phyloP scores from a whole-genome alignment of 306 rosid genomes.

The Lathyrus oleraceus region DNA sequence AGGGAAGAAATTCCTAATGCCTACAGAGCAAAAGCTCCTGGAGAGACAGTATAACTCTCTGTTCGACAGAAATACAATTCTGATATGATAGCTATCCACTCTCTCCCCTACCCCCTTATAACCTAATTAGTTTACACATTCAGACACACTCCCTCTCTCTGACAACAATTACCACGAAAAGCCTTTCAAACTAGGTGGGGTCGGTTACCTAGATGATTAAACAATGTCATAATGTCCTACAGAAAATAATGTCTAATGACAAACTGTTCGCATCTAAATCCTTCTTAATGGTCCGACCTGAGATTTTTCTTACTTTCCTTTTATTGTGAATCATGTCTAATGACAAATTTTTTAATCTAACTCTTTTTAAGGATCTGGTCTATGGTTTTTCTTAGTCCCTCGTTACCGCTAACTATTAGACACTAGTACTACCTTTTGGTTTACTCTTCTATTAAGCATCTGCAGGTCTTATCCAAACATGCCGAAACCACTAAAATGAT shows the following conservation, averaged over 20 bases:
- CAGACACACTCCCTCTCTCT: too few relatives aligned
- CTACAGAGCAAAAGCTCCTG: too few relatives aligned
- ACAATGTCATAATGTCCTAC: not conserved
- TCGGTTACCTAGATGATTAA: not conserved
- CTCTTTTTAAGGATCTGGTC: not conserved
- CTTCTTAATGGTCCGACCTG: not conserved
- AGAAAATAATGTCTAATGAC: not conserved
- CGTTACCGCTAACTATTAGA: not conserved
- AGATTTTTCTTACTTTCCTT: not conserved
- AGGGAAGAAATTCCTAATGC: too few relatives aligned
- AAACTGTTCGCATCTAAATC: not conserved
- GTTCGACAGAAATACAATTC: too few relatives aligned
- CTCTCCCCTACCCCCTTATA: too few relatives aligned
- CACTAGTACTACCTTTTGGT: not conserved
- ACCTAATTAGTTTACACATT: too few relatives aligned
- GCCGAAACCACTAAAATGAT: not conserved
- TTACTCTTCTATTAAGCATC: slow-evolving; percentile 4
- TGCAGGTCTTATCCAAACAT: not conserved
- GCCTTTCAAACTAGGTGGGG: not conserved
- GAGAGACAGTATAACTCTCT: too few relatives aligned
- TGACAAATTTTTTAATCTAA: not conserved
- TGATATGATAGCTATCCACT: too few relatives aligned
- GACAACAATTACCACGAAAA: not conserved
- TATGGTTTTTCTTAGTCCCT: not conserved
- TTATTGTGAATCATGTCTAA: not conserved